Evolutionary conservation across 306 rosid genomes (phyloP).

Genomic region (Castanea sativa): DNA sequence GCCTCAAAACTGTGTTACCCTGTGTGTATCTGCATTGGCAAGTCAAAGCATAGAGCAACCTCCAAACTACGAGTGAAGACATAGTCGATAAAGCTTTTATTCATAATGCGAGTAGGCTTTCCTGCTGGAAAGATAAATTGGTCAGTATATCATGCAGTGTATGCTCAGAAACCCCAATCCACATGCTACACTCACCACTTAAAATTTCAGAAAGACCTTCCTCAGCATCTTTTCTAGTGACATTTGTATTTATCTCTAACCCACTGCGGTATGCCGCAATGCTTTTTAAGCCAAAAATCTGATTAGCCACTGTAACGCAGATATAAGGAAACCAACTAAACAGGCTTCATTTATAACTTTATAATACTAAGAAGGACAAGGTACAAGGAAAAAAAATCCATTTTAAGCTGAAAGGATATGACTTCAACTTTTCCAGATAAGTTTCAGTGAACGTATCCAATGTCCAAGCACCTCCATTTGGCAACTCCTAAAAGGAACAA

Average conservation of each 20-base stretch:
- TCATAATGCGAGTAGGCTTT: constrained; percentile 58
- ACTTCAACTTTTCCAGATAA: constrained; percentile 66
- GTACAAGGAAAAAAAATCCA: background rate
- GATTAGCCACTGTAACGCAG: constrained; percentile 47
- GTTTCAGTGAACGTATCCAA: constrained; percentile 57
- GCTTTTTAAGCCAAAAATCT: constrained; percentile 76
- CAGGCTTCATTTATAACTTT: background rate
- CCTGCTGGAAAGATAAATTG: constrained; percentile 55
- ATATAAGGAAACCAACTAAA: constrained; percentile 52
- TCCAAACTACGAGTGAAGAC: constrained; percentile 75
- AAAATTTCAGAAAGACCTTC: constrained; percentile 60
- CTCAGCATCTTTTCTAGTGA: constrained; percentile 60
- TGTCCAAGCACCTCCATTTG: constrained; percentile 69
- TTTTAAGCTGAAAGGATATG: constrained; percentile 65
- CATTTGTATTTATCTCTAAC: constrained; percentile 68
- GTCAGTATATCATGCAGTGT: constrained; percentile 21
- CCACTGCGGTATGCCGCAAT: constrained; percentile 87
- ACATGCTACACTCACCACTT: constrained; percentile 43
- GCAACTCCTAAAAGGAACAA: constrained; percentile 48
- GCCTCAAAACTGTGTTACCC: constrained; percentile 46
- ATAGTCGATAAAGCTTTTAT: constrained; percentile 70
- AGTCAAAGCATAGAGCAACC: constrained; percentile 66
- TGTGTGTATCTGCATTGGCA: constrained; percentile 95
- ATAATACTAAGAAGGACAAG: background rate
- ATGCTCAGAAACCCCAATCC: constrained; percentile 12